These are phyloP conservation scores for Podospora pseudoanserina DNA, from an alignment of 495 filamentous ascomycete species.

Conservation along the genomic window DNA sequence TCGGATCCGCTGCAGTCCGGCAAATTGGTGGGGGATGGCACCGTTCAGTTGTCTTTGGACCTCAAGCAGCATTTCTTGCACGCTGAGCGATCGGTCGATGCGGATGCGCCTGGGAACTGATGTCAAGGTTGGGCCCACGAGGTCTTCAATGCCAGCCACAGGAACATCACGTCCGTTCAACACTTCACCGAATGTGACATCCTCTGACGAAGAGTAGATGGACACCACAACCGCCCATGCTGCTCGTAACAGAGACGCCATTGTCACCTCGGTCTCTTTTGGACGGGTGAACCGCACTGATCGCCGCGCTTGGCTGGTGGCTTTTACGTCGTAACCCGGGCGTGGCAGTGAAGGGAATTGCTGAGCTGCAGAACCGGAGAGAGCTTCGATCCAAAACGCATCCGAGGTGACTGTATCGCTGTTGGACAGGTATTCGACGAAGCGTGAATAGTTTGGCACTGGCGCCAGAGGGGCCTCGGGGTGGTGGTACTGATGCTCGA, in stretches of 20 bases:
- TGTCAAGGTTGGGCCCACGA: conserved; percentile 54
- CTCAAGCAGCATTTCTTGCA: conserved; percentile 34
- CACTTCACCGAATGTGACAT: conserved; percentile 54
- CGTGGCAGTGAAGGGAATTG: conserved; percentile 32
- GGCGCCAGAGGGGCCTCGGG: conserved; percentile 16
- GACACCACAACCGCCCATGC: conserved; percentile 40
- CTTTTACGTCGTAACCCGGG: conserved; percentile 20
- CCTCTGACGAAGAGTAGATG: conserved; percentile 28
- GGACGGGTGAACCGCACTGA: conserved; percentile 16
- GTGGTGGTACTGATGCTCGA: conserved; percentile 22
- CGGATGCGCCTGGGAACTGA: conserved; percentile 55
- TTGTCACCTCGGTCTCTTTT: conserved; percentile 21
- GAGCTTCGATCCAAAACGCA: conserved; percentile 25
- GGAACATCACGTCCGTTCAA: conserved; percentile 47
- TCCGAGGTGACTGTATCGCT: conserved; percentile 16
- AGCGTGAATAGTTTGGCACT: conserved; percentile 27
- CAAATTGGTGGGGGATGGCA: conserved; percentile 54
- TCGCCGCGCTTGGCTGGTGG: conserved; percentile 17
- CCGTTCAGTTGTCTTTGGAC: conserved; percentile 50
- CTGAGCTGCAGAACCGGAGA: conserved; percentile 18
- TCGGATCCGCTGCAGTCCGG: conserved; percentile 59
- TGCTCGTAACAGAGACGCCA: conserved; percentile 33
- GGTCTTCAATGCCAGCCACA: conserved; percentile 42
- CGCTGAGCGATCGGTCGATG: conserved; percentile 26
- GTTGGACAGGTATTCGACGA: conserved; percentile 24